Conservation (phyloP, 441 rosid species). For the Bocquillonia castaneifolia region DNA sequence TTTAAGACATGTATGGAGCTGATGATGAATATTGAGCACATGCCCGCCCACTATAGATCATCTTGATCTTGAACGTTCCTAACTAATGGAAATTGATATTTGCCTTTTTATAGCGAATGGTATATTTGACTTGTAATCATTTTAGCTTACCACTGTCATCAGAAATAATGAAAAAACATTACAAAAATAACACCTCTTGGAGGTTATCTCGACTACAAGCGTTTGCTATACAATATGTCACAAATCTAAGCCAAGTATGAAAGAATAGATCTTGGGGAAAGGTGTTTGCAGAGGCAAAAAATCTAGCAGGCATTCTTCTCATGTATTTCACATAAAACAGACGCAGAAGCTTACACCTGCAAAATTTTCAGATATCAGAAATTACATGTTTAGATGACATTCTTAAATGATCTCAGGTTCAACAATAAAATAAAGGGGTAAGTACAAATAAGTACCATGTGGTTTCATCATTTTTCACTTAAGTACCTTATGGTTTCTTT, state of each 20-base stretch:
- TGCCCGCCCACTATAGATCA: too few relatives aligned
- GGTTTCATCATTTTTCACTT: too few relatives aligned
- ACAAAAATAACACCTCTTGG: constrained; percentile 21
- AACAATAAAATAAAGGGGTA: too few relatives aligned
- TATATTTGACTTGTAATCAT: constrained; percentile 8
- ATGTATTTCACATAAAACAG: background rate
- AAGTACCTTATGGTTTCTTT: too few relatives aligned
- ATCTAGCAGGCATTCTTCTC: constrained; percentile 15
- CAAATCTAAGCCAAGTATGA: constrained; percentile 5
- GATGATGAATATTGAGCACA: too few relatives aligned
- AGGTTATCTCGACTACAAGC: constrained; percentile 12
- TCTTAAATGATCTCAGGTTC: background rate
- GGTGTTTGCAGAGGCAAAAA: background rate
- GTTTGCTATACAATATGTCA: constrained; percentile 23
- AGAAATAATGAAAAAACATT: constrained; percentile 5
- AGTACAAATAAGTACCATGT: too few relatives aligned
- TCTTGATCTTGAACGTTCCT: too few relatives aligned
- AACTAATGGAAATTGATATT: too few relatives aligned
- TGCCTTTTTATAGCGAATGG: background rate
- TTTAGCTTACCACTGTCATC: background rate
- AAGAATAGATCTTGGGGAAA: too few relatives aligned
- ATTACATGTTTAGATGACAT: background rate
- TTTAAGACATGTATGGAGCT: too few relatives aligned
- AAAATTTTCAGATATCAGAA: too few relatives aligned
- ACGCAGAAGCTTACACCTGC: constrained; percentile 26